Percentiles rank a stretch among this genome's conserved stretches.
These are phyloP conservation scores for Platanus orientalis DNA, from an alignment of 164 flowering plant species.

Conservation along the genomic window DNA sequence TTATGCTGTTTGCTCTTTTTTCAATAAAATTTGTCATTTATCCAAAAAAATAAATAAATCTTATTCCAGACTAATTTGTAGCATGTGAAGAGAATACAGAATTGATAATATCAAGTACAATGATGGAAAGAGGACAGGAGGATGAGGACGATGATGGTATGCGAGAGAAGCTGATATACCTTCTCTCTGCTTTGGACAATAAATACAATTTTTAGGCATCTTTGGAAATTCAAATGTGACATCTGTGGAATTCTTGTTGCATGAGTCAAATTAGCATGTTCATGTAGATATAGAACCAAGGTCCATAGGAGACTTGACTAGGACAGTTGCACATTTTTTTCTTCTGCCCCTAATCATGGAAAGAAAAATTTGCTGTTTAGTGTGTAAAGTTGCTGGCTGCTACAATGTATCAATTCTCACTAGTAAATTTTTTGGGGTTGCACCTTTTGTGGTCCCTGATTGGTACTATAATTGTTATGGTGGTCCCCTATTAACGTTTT, in stretches of 20 bases:
- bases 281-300: not conserved
- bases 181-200: not conserved
- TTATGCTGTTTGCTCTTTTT: too few relatives aligned
- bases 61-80: not conserved
- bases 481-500: not conserved
- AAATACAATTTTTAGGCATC: not conserved
- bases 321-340: not conserved
- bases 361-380: too few relatives aligned
- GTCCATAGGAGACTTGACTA: not conserved
- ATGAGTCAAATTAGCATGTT: not conserved
- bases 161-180: not conserved
- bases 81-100: not conserved
- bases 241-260: not conserved
- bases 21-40: too few relatives aligned
- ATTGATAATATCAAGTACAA: not conserved
- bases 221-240: not conserved
- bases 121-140: not conserved
- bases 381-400: too few relatives aligned
- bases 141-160: too few relatives aligned
- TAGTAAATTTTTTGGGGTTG: not conserved
- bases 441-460: not conserved
- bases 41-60: too few relatives aligned
- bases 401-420: too few relatives aligned
- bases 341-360: not conserved
- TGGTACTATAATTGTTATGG: not conserved